These are phyloP conservation scores for Rubia yunnanensis DNA, from an alignment of 257 asterid genomes.

Conservation along the genomic window DNA sequence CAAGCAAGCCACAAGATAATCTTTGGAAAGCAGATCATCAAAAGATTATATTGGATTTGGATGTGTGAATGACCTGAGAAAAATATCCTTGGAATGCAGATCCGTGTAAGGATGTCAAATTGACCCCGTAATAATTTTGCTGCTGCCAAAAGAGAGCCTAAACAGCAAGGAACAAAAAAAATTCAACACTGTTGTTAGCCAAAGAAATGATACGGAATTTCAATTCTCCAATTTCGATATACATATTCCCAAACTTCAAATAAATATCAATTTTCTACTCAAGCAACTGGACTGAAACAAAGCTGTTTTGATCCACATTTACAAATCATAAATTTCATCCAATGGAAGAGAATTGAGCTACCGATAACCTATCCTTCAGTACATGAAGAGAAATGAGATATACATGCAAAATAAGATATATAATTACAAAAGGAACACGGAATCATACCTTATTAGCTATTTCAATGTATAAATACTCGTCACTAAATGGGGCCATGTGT, in stretches of 20 bases:
- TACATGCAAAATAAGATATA: background rate
- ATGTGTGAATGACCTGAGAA: constrained; percentile 61
- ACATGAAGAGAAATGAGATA: no score
- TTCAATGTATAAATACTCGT: constrained; percentile 77
- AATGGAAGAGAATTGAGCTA: background rate
- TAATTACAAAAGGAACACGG: background rate
- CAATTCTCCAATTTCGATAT: background rate
- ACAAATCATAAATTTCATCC: background rate
- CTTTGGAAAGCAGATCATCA: background rate
- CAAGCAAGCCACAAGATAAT: background rate
- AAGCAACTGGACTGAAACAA: background rate
- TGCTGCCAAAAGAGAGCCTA: constrained; percentile 99
- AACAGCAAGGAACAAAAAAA: constrained; percentile 23
- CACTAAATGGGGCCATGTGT: constrained; percentile 99
- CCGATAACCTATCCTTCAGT: background rate
- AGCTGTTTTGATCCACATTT: background rate
- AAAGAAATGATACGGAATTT: background rate
- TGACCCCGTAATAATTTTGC: constrained; percentile 85
- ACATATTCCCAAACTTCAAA: background rate
- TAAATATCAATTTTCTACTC: background rate
- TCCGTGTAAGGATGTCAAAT: constrained; percentile 79
- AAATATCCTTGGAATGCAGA: constrained; percentile 97
- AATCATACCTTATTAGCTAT: constrained; percentile 78
- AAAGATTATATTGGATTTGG: background rate
- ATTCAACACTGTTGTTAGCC: background rate